These are phyloP conservation scores for Rhypophila decipiens DNA, from an alignment of 495 filamentous ascomycete species.

Conservation along the genomic window DNA sequence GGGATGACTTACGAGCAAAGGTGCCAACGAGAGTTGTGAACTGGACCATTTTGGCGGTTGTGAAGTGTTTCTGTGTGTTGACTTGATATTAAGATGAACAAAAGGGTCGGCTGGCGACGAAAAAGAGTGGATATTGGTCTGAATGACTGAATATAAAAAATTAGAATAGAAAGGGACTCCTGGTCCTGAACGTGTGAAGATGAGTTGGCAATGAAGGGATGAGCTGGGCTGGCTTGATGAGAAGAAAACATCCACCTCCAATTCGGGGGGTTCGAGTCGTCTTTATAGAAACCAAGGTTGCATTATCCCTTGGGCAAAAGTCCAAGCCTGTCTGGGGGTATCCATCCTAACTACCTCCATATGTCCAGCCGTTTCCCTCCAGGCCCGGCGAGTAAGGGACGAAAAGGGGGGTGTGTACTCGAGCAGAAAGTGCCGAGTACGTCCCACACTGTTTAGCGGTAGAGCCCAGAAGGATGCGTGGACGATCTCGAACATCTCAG, in stretches of 20 bases:
- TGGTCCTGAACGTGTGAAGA: constrained; percentile 5
- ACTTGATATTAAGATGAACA: neutral
- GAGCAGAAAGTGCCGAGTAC: neutral
- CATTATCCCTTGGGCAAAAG: neutral
- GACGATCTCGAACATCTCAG: neutral
- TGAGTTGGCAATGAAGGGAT: constrained; percentile 3
- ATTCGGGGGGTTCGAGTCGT: neutral
- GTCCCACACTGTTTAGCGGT: neutral
- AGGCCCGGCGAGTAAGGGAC: too few relatives aligned
- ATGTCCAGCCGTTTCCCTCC: too few relatives aligned
- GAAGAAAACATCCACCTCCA: neutral
- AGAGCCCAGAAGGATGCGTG: neutral
- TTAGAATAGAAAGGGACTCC: constrained; percentile 6
- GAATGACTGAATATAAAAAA: constrained; percentile 1
- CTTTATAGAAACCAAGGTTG: constrained; percentile 3
- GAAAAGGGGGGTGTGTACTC: too few relatives aligned
- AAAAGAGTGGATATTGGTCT: neutral
- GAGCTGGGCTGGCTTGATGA: constrained; percentile 4
- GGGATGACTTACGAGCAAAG: constrained; percentile 6
- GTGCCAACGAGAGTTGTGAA: constrained; percentile 12
- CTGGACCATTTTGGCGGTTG: constrained; percentile 18
- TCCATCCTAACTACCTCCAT: neutral
- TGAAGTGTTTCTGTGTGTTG: neutral
- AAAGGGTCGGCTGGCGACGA: constrained; percentile 9
- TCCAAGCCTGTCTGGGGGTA: neutral